phyloP scores from a whole-genome alignment of 2,329 filamentous ascomycete species.

The Fusarium subtropicale region DNA sequence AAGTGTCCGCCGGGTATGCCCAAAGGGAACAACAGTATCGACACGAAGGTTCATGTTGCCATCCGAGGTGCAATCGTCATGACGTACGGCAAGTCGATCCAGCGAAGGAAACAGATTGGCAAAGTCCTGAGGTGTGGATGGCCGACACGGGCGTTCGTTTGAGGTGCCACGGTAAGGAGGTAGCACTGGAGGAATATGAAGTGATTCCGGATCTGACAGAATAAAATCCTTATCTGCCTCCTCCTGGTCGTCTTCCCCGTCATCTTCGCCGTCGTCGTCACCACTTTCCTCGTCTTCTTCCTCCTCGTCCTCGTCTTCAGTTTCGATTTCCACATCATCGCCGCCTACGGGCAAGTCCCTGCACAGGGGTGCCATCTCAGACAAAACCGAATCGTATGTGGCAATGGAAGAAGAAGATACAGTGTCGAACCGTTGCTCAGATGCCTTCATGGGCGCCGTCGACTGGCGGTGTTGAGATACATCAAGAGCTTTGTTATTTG shows the following conservation, averaged over 20 bases:
- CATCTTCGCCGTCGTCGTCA: constrained; percentile 52
- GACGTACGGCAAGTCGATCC: constrained; percentile 82
- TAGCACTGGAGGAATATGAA: constrained; percentile 61
- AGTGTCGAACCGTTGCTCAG: constrained; percentile 36
- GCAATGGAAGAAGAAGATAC: constrained; percentile 70
- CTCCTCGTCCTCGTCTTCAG: constrained; percentile 39
- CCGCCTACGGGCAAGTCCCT: constrained; percentile 41
- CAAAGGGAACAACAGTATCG: constrained; percentile 76
- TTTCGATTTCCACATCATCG: constrained; percentile 39
- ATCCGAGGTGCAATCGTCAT: constrained; percentile 90
- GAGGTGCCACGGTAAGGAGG: constrained; percentile 71
- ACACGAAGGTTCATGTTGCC: constrained; percentile 97
- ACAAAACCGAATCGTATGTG: constrained; percentile 81
- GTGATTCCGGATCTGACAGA: constrained; percentile 45
- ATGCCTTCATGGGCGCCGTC: constrained; percentile 13
- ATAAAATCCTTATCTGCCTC: constrained; percentile 45
- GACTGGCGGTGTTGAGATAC: constrained; percentile 26
- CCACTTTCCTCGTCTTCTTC: constrained; percentile 38
- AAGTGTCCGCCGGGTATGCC: constrained; percentile 71
- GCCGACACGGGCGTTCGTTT: constrained; percentile 71
- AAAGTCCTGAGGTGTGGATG: constrained; percentile 86
- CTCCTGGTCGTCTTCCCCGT: constrained; percentile 46
- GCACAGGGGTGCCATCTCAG: constrained; percentile 44
- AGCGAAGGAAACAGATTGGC: constrained; percentile 87
- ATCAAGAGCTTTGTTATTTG: constrained; percentile 39